A percentile compares a stretch with the other conserved stretches of the same genome.
Evolutionary conservation across 83 land plant species (phyloP).

Genomic region (Larix sibirica): DNA sequence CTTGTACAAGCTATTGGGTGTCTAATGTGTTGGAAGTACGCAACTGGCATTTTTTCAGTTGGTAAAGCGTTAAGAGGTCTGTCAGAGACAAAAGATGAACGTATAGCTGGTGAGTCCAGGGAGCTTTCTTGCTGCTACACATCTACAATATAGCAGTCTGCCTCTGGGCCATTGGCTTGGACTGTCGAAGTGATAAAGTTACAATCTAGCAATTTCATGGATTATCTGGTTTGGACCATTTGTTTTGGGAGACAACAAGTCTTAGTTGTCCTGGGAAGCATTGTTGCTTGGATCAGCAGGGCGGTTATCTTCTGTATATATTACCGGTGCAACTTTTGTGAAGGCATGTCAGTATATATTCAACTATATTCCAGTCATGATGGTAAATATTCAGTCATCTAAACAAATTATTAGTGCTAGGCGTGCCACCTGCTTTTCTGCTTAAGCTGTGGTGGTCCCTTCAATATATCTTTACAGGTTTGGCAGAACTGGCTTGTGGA

Average conservation of each 20-base stretch:
- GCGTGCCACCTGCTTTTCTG: background rate
- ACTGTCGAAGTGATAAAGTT: conserved; percentile 16
- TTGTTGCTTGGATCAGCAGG: conserved; percentile 6
- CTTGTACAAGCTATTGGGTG: conserved; percentile 16
- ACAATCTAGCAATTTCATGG: conserved; percentile 10
- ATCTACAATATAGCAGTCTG: background rate
- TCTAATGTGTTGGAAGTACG: conserved; percentile 15
- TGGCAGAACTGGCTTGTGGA: conserved; percentile 10
- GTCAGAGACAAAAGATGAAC: conserved; percentile 1
- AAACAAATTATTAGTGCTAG: conserved; percentile 7
- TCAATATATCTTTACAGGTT: background rate
- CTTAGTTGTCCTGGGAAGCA: conserved; percentile 6
- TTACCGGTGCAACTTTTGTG: conserved; percentile 9
- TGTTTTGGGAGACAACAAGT: conserved; percentile 5
- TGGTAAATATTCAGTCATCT: conserved; percentile 8
- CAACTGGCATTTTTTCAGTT: conserved; percentile 10
- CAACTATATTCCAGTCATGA: background rate
- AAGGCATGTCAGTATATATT: conserved; percentile 4
- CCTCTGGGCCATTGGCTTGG: conserved; percentile 17
- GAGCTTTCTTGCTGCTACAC: conserved; percentile 11
- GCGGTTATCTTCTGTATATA: conserved; percentile 4
- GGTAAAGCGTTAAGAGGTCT: conserved; percentile 11
- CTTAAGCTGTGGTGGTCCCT: background rate
- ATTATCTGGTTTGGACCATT: conserved; percentile 19
- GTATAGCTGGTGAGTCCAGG: conserved; percentile 14